A percentile compares a stretch with the other conserved stretches of the same genome.
Evolutionary conservation across 1,284 basidiomycete genomes (phyloP).

Genomic region (Leccinum colubrinum): DNA sequence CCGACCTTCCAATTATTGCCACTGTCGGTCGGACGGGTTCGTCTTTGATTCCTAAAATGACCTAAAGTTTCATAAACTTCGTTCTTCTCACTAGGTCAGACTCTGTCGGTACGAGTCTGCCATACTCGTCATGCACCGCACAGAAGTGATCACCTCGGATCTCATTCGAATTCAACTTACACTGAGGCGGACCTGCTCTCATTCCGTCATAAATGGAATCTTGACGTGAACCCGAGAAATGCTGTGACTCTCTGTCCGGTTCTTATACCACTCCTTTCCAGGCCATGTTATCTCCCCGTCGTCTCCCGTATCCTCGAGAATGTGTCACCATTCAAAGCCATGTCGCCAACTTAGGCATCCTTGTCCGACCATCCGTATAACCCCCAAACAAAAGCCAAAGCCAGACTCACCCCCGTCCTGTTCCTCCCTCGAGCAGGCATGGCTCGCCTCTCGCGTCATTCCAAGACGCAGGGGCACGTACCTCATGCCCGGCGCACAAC

Average conservation of each 20-base stretch:
- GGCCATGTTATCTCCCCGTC: constrained; percentile 18
- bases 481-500: constrained; percentile 66
- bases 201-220: constrained; percentile 35
- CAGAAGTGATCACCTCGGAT: constrained; percentile 37
- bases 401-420: constrained; percentile 16
- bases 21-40: not conserved
- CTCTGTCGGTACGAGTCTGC: constrained; percentile 36
- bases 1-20: constrained; percentile 22
- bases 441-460: constrained; percentile 60
- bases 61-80: constrained; percentile 34
- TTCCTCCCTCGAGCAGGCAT: constrained; percentile 51
- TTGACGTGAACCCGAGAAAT: constrained; percentile 37
- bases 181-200: constrained; percentile 26
- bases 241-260: constrained; percentile 30
- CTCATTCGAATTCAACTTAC: constrained; percentile 28
- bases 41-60: constrained; percentile 34
- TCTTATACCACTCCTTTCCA: constrained; percentile 32
- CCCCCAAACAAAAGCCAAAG: constrained; percentile 9
- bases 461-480: constrained; percentile 40
- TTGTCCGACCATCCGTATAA: constrained; percentile 21
- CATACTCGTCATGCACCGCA: constrained; percentile 37
- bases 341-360: constrained; percentile 22
- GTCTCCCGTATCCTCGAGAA: constrained; percentile 19
- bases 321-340: constrained; percentile 29
- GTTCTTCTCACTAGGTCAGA: constrained; percentile 25